phyloP scores from a whole-genome alignment of 2,329 filamentous ascomycete genomes.

The Penicillium sclerotigenum region DNA sequence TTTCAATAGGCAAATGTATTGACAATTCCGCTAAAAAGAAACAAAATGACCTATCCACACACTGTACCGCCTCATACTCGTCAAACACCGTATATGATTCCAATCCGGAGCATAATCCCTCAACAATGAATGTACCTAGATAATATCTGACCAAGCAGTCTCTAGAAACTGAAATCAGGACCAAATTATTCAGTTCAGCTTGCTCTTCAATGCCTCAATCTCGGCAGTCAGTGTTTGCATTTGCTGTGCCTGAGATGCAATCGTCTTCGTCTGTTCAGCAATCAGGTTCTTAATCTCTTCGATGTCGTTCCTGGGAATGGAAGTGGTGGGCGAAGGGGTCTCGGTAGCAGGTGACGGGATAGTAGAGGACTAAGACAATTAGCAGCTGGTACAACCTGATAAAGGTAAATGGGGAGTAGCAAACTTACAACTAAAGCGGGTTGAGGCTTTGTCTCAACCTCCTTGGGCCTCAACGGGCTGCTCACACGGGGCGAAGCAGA shows the following conservation, averaged over 20 bases:
- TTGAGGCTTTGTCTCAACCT: slow-evolving; percentile 24
- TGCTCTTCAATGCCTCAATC: slow-evolving; percentile 77
- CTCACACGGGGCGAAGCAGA: slow-evolving; percentile 29
- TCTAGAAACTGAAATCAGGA: background rate
- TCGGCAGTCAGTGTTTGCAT: slow-evolving; percentile 68
- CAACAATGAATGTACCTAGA: slow-evolving; percentile 2
- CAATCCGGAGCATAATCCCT: background rate
- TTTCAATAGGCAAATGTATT: slow-evolving; percentile 22
- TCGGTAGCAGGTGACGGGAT: slow-evolving; percentile 31
- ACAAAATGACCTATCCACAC: slow-evolving; percentile 24
- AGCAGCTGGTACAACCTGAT: background rate
- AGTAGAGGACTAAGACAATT: slow-evolving; percentile 23
- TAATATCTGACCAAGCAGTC: background rate
- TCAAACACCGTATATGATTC: slow-evolving; percentile 13
- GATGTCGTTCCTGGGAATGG: slow-evolving; percentile 61
- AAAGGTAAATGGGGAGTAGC: background rate
- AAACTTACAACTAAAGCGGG: slow-evolving; percentile 24
- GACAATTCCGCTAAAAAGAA: slow-evolving; percentile 25
- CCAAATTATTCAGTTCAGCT: slow-evolving; percentile 50
- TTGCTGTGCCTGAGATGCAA: slow-evolving; percentile 72
- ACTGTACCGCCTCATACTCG: slow-evolving; percentile 13
- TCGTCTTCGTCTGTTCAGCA: slow-evolving; percentile 72
- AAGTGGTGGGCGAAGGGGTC: slow-evolving; percentile 28
- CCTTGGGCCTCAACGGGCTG: slow-evolving; percentile 32
- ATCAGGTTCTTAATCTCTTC: slow-evolving; percentile 74